phyloP scores from a whole-genome alignment of 2,329 filamentous ascomycete genomes.

The Xylariaceae sp. region DNA sequence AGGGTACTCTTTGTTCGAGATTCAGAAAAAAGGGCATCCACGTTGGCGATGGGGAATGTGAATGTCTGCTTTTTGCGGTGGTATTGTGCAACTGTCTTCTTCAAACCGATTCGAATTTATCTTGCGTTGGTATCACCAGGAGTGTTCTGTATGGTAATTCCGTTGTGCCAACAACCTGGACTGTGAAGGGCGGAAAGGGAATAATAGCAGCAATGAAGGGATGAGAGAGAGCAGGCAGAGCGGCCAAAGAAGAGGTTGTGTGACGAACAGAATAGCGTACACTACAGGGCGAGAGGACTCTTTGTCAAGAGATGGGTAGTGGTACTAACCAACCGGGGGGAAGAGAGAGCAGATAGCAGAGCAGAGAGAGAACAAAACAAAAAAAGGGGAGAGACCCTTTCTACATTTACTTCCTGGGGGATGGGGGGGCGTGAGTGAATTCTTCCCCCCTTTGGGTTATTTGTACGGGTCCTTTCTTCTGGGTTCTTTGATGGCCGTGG shows the following conservation, averaged over 20 bases:
- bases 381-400: not conserved
- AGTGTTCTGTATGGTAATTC: no score
- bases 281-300: conserved; percentile 7
- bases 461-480: conserved; percentile 27
- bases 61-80: conserved; percentile 1
- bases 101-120: no score
- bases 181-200: no score
- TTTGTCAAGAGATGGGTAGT: conserved; percentile 22
- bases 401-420: conserved; percentile 5
- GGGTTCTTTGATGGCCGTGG: conserved; percentile 24
- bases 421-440: conserved; percentile 23
- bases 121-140: no score
- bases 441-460: conserved; percentile 27
- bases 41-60: conserved; percentile 1
- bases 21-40: conserved; percentile 13
- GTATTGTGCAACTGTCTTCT: not conserved
- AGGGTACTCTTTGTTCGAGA: conserved; percentile 22
- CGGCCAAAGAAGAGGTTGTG: conserved; percentile 7
- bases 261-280: conserved; percentile 18
- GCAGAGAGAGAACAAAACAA: conserved; percentile 22
- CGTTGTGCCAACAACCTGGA: no score
- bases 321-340: conserved; percentile 7
- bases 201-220: no score
- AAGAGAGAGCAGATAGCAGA: conserved; percentile 13
- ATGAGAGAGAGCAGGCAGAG: conserved; percentile 11